phyloP scores from a whole-genome alignment of 345 rosid genomes.

The Isatis tinctoria region DNA sequence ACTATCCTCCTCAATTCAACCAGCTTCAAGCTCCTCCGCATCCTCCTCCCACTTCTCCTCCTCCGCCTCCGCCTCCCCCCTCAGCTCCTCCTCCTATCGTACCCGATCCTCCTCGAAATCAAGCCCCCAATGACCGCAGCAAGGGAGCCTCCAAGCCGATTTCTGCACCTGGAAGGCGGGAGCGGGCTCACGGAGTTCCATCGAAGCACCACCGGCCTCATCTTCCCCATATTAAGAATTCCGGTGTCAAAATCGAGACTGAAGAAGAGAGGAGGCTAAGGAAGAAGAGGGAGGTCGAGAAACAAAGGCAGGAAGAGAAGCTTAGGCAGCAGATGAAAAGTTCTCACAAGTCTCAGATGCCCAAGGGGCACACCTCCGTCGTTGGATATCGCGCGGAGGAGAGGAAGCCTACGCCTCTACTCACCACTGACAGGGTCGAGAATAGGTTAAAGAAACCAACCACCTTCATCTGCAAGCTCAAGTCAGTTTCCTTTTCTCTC shows the following conservation, averaged over 20 bases:
- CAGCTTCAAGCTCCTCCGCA: constrained; percentile 49
- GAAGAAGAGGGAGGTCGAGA: constrained; percentile 90
- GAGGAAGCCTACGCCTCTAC: constrained; percentile 63
- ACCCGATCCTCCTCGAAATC: constrained; percentile 43
- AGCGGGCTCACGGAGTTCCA: constrained; percentile 41
- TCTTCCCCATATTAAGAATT: constrained; percentile 43
- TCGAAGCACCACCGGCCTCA: constrained; percentile 48
- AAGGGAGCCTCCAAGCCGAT: constrained; percentile 26
- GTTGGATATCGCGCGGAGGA: constrained; percentile 77
- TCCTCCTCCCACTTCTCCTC: constrained; percentile 56
- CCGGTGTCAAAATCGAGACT: constrained; percentile 64
- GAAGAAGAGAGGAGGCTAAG: constrained; percentile 91
- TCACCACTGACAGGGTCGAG: constrained; percentile 73
- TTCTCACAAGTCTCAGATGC: constrained; percentile 51
- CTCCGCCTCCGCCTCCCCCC: constrained; percentile 86
- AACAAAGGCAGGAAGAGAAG: constrained; percentile 60
- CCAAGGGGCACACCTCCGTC: constrained; percentile 71
- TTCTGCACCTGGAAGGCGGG: constrained; percentile 40
- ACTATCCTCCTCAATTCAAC: constrained; percentile 50
- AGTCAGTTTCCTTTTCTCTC: constrained; percentile 54
- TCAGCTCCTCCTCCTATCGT: constrained; percentile 78
- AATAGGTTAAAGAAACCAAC: constrained; percentile 98
- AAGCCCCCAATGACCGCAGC: constrained; percentile 48
- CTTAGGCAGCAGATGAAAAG: constrained; percentile 42
- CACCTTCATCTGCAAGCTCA: constrained; percentile 96